Base-by-base conservation (phyloP, 306 rosid species). In the Corylus americana region DNA sequence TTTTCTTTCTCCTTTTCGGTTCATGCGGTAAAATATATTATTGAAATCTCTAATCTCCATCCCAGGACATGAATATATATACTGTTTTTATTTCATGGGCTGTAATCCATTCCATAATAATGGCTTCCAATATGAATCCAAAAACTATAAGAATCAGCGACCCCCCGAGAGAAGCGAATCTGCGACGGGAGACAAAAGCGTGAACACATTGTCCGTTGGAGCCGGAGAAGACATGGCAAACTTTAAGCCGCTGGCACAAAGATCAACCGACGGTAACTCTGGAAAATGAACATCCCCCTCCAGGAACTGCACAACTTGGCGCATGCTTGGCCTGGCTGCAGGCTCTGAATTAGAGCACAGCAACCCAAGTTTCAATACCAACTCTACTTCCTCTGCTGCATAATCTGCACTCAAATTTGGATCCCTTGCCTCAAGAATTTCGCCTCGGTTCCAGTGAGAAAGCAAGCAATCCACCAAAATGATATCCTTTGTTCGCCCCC, bases 401-500 rank as follows among this genome's bases (percentile, higher is more conserved):
- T 53, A 93, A 16, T 73, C 18, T 3, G 90, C 90, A 7, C 74
- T 47, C 5, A 93, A 68, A 71, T 85, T 88, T 6, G 75, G 83
- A 16, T 93, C 98, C 58, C 88, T 87, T 25, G 80, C 89, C 5
- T 85, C 93, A 48, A 89, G 74, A 0, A 83, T 77, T 5, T n/a
- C 1, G 2, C 44, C 49, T 82, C 20, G 90, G 91, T 22, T 84
- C 89, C 55, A 66, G 0, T 55, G 61, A 81, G 80, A 75, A 89
- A 94, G 89, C 14, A 93, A 85, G 92, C 90, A 88, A 70, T 93
- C 96, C 45, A 91, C 88, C 87, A 93, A 75, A 9, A 93, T 87
- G 71, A 91, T 39, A 37, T 73, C 86, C 42, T 74, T 53, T 5
- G 5, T 5, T 20, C 48, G 20, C n/a, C n/a, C n/a, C n/a, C n/a